Percentiles rank a stretch among this genome's conserved stretches.
These are phyloP conservation scores for Liquidambar formosana DNA, from an alignment of 164 flowering plant genomes.

Conservation along the genomic window DNA sequence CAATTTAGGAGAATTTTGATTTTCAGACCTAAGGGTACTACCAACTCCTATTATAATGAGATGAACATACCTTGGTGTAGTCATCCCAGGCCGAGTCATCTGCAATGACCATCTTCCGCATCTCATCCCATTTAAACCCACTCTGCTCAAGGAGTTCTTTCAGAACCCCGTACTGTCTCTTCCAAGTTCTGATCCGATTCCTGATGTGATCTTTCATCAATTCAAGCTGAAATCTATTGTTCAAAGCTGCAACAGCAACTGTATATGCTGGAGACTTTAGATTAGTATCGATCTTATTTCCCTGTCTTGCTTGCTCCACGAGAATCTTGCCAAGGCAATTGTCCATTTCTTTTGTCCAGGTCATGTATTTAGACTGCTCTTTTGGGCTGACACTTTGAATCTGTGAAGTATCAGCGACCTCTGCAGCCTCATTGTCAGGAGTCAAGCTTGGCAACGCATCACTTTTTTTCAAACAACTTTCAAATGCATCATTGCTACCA, in stretches of 20 bases:
- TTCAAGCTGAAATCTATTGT: slow-evolving; percentile 10
- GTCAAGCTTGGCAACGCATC: background rate
- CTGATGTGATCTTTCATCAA: slow-evolving; percentile 17
- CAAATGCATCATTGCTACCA: background rate
- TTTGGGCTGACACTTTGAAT: background rate
- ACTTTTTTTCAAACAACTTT: background rate
- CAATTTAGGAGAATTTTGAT: too few relatives aligned
- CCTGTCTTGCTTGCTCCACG: slow-evolving; percentile 12
- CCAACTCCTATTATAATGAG: too few relatives aligned
- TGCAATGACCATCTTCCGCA: slow-evolving; percentile 16
- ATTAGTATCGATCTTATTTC: slow-evolving; percentile 7
- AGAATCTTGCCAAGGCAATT: slow-evolving; percentile 10
- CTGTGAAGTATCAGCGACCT: background rate
- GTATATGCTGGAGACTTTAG: slow-evolving; percentile 5
- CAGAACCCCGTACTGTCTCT: slow-evolving; percentile 12
- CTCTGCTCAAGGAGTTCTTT: slow-evolving; percentile 6
- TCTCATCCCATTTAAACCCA: slow-evolving; percentile 13
- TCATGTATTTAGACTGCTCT: background rate
- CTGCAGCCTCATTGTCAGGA: slow-evolving; percentile 5
- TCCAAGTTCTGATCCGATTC: slow-evolving; percentile 25
- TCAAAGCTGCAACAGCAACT: slow-evolving; percentile 13
- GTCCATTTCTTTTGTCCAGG: slow-evolving; percentile 19
- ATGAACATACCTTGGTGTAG: slow-evolving; percentile 16
- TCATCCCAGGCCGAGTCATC: slow-evolving; percentile 13
- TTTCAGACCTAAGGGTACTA: too few relatives aligned